Conservation (phyloP, 352 stramenopile species). For the Halophytophthora polymorphica region DNA sequence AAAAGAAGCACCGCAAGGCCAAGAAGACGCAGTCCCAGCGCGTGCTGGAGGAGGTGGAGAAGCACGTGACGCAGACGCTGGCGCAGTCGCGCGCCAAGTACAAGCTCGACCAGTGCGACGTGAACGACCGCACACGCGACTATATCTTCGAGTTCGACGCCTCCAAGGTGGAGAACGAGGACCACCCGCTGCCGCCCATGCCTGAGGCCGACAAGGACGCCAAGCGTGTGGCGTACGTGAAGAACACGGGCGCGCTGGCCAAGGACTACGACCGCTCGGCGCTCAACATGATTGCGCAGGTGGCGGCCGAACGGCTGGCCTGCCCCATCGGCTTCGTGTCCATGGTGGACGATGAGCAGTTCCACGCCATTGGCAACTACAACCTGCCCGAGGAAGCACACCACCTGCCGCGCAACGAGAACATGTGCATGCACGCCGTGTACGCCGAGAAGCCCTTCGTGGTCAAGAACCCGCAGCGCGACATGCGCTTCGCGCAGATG, state of each 20-base stretch:
- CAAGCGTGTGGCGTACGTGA: conserved; percentile 39
- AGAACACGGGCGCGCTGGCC: conserved; percentile 39
- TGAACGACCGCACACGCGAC: conserved; percentile 42
- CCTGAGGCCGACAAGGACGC: conserved; percentile 34
- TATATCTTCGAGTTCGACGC: conserved; percentile 45
- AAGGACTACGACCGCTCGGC: conserved; percentile 41
- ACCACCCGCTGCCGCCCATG: conserved; percentile 47
- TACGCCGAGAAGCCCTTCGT: conserved; percentile 61
- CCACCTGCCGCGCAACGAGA: conserved; percentile 40
- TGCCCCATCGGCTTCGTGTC: conserved; percentile 64
- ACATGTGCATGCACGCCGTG: conserved; percentile 53
- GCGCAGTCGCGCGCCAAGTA: conserved; percentile 20
- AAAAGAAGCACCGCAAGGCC: conserved; percentile 16
- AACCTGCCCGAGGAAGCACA: conserved; percentile 29
- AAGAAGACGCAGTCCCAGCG: conserved; percentile 27
- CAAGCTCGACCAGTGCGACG: conserved; percentile 12
- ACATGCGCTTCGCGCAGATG: conserved; percentile 55
- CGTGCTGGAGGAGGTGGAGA: conserved; percentile 38
- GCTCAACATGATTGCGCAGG: conserved; percentile 50
- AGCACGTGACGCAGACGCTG: conserved; percentile 33
- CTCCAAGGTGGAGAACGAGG: conserved; percentile 27
- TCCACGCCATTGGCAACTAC: conserved; percentile 49
- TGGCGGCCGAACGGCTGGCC: conserved; percentile 46
- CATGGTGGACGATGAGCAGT: conserved; percentile 45
- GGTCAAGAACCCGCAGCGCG: conserved; percentile 52